Evolutionary conservation across 176 grass and related monocot genomes (phyloP).

Genomic region (Oryza coarctata): DNA sequence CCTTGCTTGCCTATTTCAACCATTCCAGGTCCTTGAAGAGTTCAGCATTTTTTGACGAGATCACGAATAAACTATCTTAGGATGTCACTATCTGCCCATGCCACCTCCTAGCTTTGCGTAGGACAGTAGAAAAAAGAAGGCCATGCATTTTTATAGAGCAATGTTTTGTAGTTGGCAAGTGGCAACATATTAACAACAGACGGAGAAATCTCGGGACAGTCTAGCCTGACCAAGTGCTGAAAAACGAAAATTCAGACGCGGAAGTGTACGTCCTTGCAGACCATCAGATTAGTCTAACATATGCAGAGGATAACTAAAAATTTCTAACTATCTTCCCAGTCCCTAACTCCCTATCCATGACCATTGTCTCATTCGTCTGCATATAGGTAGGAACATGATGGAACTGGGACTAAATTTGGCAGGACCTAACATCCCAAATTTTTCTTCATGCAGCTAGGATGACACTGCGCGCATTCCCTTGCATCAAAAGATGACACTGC

Average conservation of each 20-base stretch:
- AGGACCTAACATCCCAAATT: background rate
- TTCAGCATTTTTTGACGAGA: slow-evolving; percentile 9
- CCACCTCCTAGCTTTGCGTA: slow-evolving; percentile 1
- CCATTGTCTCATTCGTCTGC: background rate
- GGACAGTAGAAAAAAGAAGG: background rate
- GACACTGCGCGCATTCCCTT: background rate
- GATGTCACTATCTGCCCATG: background rate
- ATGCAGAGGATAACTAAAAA: background rate
- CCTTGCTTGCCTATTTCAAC: slow-evolving; percentile 11
- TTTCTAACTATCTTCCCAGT: background rate
- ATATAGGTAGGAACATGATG: background rate
- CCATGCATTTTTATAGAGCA: background rate
- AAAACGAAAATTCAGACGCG: background rate
- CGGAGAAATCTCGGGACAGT: background rate
- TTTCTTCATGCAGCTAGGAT: background rate
- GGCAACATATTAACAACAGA: background rate
- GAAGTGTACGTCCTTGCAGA: background rate
- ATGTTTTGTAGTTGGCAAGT: background rate
- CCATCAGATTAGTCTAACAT: background rate
- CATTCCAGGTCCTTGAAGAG: background rate
- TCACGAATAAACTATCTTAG: background rate
- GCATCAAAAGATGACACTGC: background rate
- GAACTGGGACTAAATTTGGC: background rate
- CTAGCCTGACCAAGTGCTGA: background rate
- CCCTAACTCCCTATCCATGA: background rate